These are phyloP conservation scores for Lichtheimia ramosa DNA, from an alignment of 371 early-diverging fungal species.

Conservation along the genomic window DNA sequence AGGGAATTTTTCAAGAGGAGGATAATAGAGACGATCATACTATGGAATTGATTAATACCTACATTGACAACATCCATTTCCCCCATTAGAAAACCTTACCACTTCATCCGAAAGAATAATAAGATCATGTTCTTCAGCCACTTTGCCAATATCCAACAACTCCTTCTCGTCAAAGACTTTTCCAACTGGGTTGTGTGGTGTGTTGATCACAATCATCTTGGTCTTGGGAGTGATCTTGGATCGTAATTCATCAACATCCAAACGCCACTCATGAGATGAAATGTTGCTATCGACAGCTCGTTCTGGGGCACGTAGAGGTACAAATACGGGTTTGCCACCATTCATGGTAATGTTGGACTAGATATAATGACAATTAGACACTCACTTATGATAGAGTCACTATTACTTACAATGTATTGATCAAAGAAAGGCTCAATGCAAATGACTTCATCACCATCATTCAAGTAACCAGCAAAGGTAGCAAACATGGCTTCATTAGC, in stretches of 20 bases:
- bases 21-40: slow-evolving; percentile 90
- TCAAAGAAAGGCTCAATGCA: slow-evolving; percentile 95
- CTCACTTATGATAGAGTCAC: no score
- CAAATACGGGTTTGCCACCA: slow-evolving; percentile 86
- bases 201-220: slow-evolving; percentile 91
- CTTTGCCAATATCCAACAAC: slow-evolving; percentile 72
- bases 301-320: slow-evolving; percentile 70
- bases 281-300: slow-evolving; percentile 52
- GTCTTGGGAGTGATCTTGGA: slow-evolving; percentile 77
- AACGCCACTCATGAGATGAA: slow-evolving; percentile 75
- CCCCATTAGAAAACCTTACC: slow-evolving; percentile 33
- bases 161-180: slow-evolving; percentile 84
- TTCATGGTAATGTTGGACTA: slow-evolving; percentile 85
- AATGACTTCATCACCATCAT: slow-evolving; percentile 86
- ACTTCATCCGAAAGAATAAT: slow-evolving; percentile 94
- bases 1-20: slow-evolving; percentile 61
- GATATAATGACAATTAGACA: not conserved
- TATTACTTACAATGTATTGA: slow-evolving; percentile 82
- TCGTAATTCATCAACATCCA: slow-evolving; percentile 82
- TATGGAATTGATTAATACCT: slow-evolving; percentile 17
- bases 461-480: slow-evolving; percentile 74
- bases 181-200: slow-evolving; percentile 95
- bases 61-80: not conserved
- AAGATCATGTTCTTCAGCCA: slow-evolving; percentile 83
- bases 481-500: slow-evolving; percentile 92